Base-by-base conservation (phyloP, 352 stramenopile genomes). In the Elongisporangium anandrum region DNA sequence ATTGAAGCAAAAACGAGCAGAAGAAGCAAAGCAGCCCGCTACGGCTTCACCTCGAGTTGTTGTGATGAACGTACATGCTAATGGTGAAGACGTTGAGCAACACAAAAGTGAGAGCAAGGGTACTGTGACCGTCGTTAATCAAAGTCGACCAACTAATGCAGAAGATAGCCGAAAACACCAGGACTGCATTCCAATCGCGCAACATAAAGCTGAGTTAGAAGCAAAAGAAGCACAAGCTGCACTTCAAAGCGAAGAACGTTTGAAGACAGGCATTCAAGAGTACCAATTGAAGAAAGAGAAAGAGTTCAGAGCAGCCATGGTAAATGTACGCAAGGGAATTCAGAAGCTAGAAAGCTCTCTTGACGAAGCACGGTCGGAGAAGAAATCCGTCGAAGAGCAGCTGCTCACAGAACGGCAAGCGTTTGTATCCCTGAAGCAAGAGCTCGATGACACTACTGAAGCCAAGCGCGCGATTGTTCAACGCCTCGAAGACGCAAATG, bases 291-390 rank as follows among this genome's bases (percentile, higher is more conserved):
- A 70, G 13, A 92, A 92, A 54, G 79, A 90, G 47, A 66, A 64
- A 23, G 82, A 92, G 54, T 77, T 90, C 41, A 74, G 78, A 1
- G 72, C 75, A 22, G 82, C 78, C 1, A 89, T 92, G 79, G 78
- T 85, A 3, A 92, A 86, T 47, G 75, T 92, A 34, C 70, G 82
- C 12, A 88, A 82, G 51, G 80, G 79, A 0, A 90, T 90, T 54
- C 79, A 86, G 19, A 92, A 89, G 56, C 64, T 92, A 16, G 82
- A 90, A 41, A 23, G 67, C 0, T 71, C 70, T 4, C 57, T 88
- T 0, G 72, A 90, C 1, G 63, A 80, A 10, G 61, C 80, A 17
- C 78, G 69, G 48, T 68, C 51, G 10, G 71, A 88, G 4, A 81
- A 75, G 50, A 86, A 85, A 55, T 63, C 64, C 0, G 19, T 83